Evolutionary conservation across 306 rosid species (phyloP).

Genomic region (Chamaecrista fasciculata): DNA sequence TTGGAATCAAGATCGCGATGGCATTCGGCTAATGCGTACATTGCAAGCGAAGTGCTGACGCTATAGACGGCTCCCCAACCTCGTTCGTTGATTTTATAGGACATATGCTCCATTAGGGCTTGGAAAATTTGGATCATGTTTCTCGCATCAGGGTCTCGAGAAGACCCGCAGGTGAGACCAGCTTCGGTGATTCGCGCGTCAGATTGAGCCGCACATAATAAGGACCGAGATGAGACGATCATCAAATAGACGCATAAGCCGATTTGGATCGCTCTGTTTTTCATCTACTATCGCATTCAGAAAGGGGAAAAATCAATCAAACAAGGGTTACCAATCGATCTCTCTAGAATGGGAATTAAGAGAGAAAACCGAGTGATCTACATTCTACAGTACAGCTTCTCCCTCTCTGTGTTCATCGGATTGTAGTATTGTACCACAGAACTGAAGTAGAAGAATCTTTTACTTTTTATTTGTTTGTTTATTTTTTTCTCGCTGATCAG

Average conservation of each 20-base stretch:
- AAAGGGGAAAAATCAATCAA: background rate
- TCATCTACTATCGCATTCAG: background rate
- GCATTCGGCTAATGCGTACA: slow-evolving; percentile 48
- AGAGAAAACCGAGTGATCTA: background rate
- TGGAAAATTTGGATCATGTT: slow-evolving; percentile 19
- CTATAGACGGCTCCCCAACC: slow-evolving; percentile 31
- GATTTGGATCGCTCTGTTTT: background rate
- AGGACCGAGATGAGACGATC: background rate
- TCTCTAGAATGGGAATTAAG: background rate
- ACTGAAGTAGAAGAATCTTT: slow-evolving; percentile 11
- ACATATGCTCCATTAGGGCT: slow-evolving; percentile 30
- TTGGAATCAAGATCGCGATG: slow-evolving; percentile 28
- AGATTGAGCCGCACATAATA: too few relatives aligned
- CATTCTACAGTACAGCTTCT: background rate
- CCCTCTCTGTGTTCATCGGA: background rate
- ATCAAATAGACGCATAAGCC: background rate
- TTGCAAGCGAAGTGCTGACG: background rate
- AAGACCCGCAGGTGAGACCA: slow-evolving; percentile 34
- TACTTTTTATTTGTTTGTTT: too few relatives aligned
- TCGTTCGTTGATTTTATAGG: slow-evolving; percentile 14
- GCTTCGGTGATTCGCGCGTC: background rate
- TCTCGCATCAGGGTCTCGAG: background rate
- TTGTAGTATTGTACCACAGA: background rate
- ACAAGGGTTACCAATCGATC: too few relatives aligned
- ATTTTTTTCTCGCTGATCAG: background rate